Evolutionary conservation across 2,329 filamentous ascomycete genomes (phyloP), one percentile per base, ranked within the genome.

Genomic region (Torrubiella hemipterigena): DNA sequence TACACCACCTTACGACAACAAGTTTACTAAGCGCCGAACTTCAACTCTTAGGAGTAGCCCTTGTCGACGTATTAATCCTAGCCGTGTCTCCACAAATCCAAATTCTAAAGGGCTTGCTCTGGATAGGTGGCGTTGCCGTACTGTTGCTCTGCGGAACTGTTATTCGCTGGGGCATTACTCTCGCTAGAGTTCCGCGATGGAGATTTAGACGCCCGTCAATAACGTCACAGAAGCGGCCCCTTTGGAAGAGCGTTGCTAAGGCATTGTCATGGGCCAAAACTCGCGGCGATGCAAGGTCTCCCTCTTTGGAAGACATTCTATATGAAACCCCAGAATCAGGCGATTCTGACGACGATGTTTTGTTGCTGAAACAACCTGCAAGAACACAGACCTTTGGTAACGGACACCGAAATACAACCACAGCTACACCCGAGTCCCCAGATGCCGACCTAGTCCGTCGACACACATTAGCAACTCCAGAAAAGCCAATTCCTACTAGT

Each of bases 181-280:
- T 98, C 38, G 87, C 89, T 30, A 71, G 89, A 35, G 83, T 96
- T 13, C 91, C 91, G 3, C 85, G 77, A 44, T 95, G 89, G 85
- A 81, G 87, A 26, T 87, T 96, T 45, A 71, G 75, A 43, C 73
- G 77, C 33, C 58, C 65, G 13, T 51, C 58, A 2, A n/a, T n/a
- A n/a, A 50, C 48, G 18, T 45, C 34, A 54, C 56, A 42, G 51
- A 55, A 34, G 38, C 48, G 21, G 44, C 52, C 38, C 38, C 50
- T 42, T 31, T 62, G 41, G 47, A 65, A 43, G 54, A 56, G 38
- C 32, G 55, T 43, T 51, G 58, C 34, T 47, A 63, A 41, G 42
- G 56, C 39, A 42, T 35, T 67, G 35, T 53, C 66, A 0, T 66
- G 67, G 46, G 57, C 61, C 26, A 61, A 56, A 20, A 50, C 76